These are phyloP conservation scores for Cryptococcus sp. DNA, from an alignment of 1,284 basidiomycete genomes.

Conservation along the genomic window DNA sequence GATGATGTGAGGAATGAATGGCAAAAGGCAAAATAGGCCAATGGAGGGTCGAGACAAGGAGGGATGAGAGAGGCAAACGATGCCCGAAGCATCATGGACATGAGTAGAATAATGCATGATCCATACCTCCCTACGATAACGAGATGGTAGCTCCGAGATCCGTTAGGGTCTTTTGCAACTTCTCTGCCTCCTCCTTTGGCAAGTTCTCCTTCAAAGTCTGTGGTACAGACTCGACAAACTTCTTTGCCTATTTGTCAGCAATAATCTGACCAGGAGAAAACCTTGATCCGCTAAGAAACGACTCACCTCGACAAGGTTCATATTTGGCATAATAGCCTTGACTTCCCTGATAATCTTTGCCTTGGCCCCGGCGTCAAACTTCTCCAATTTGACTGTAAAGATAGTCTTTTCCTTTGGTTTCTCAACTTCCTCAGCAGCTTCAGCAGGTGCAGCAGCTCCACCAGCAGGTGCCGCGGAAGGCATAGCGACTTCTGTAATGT, in stretches of 20 bases:
- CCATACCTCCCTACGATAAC: slow-evolving; percentile 45
- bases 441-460: slow-evolving; percentile 54
- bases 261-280: background rate
- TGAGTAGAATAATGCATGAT: background rate
- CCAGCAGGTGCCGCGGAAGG: slow-evolving; percentile 66
- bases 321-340: slow-evolving; percentile 88
- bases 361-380: slow-evolving; percentile 83
- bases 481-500: slow-evolving; percentile 97
- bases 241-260: slow-evolving; percentile 73
- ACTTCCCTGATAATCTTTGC: slow-evolving; percentile 98
- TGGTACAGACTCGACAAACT: slow-evolving; percentile 95
- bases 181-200: slow-evolving; percentile 97
- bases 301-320: slow-evolving; percentile 92
- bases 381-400: slow-evolving; percentile 91
- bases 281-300: slow-evolving; percentile 9
- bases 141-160: slow-evolving; percentile 82
- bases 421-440: slow-evolving; percentile 62
- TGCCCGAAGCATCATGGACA: background rate
- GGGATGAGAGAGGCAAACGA: background rate
- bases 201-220: slow-evolving; percentile 93
- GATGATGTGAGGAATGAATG: too few species aligned
- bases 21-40: background rate
- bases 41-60: background rate
- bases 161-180: slow-evolving; percentile 86
- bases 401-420: slow-evolving; percentile 99